A percentile compares a stretch with the other conserved stretches of the same genome.
These are phyloP conservation scores for Triticum urartu DNA, from an alignment of 176 grass and related monocot species.

Conservation along the genomic window DNA sequence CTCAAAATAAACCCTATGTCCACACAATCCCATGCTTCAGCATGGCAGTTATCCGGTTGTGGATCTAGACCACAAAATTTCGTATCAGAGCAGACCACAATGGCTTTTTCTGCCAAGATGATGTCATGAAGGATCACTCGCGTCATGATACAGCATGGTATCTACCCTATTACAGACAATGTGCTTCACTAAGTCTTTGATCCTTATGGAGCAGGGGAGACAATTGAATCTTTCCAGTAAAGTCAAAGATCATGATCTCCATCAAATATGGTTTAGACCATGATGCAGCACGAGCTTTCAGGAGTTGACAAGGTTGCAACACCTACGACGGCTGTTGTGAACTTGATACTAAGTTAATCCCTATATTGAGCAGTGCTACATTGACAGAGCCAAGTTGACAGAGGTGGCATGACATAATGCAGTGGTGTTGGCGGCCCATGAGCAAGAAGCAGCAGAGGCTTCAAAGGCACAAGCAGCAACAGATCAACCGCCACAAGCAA, in stretches of 20 bases:
- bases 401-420: background rate
- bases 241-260: background rate
- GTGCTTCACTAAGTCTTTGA: background rate
- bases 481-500: background rate
- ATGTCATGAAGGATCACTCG: background rate
- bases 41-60: background rate
- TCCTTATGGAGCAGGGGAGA: background rate
- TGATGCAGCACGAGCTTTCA: background rate
- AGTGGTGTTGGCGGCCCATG: background rate
- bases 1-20: background rate
- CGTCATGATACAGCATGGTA: background rate
- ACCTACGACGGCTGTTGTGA: background rate
- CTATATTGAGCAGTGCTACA: background rate
- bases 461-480: background rate
- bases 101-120: background rate
- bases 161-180: background rate
- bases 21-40: background rate
- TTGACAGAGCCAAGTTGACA: background rate
- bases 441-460: background rate
- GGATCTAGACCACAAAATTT: background rate
- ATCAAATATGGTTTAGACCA: background rate
- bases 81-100: background rate
- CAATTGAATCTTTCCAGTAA: background rate
- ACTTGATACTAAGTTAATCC: background rate
- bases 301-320: background rate